These are phyloP conservation scores for Maudiozyma turicensis DNA, from an alignment of 805 yeast genomes.

Conservation along the genomic window DNA sequence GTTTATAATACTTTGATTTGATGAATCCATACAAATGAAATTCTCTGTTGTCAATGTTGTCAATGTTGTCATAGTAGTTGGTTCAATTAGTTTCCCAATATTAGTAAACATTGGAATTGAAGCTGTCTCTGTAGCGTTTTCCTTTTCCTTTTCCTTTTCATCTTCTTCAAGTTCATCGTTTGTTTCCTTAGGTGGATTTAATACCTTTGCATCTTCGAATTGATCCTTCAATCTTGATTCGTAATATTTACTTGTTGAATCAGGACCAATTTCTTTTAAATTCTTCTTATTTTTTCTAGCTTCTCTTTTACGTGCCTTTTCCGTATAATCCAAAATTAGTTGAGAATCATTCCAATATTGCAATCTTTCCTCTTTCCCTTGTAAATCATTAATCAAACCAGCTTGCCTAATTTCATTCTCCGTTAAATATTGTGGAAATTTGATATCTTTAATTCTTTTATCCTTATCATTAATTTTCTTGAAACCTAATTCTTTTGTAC, in stretches of 20 bases:
- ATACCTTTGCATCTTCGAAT: slow-evolving; percentile 1
- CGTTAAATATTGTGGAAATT: slow-evolving; percentile 21
- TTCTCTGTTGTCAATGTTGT: neutral
- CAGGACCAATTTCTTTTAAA: neutral
- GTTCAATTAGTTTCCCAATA: neutral
- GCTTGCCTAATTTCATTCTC: slow-evolving; percentile 23
- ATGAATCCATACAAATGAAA: neutral
- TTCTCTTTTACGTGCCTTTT: neutral
- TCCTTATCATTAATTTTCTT: slow-evolving; percentile 11
- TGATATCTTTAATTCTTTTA: slow-evolving; percentile 24
- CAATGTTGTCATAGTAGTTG: neutral
- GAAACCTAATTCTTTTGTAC: slow-evolving; percentile 22
- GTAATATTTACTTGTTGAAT: neutral
- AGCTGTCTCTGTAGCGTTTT: neutral
- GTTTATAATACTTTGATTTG: neutral
- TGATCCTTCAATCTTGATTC: neutral
- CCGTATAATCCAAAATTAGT: slow-evolving; percentile 3
- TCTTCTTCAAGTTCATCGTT: neutral
- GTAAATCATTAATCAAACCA: slow-evolving; percentile 14
- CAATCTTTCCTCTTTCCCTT: slow-evolving; percentile 18
- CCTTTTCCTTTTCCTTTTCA: neutral
- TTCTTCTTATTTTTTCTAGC: neutral
- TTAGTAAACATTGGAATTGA: slow-evolving; percentile 4
- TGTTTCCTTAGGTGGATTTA: neutral
- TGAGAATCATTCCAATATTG: slow-evolving; percentile 19